A percentile compares a stretch with the other conserved stretches of the same genome.
Evolutionary conservation across 345 rosid species (phyloP).

Genomic region (Anacardium occidentale): DNA sequence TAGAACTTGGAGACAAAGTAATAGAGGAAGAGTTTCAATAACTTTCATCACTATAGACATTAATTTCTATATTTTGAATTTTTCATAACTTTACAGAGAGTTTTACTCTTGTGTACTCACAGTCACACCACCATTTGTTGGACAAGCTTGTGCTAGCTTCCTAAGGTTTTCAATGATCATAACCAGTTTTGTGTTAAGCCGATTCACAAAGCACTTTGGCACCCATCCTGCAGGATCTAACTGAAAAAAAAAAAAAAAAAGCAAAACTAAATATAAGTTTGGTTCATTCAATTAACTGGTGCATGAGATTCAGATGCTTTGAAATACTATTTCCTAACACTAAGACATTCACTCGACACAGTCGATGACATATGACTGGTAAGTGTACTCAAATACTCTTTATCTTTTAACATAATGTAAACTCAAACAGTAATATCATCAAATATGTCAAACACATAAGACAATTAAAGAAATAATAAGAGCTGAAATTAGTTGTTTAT

Average conservation of each 20-base stretch:
- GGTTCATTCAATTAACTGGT: neutral
- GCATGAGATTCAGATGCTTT: too few relatives aligned
- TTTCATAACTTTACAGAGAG: neutral
- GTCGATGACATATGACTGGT: too few relatives aligned
- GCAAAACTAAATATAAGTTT: neutral
- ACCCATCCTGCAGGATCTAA: slow-evolving; percentile 92
- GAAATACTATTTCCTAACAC: too few relatives aligned
- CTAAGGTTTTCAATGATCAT: slow-evolving; percentile 75
- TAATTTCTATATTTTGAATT: neutral
- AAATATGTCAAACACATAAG: too few relatives aligned
- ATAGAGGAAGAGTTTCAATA: neutral
- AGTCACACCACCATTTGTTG: slow-evolving; percentile 11
- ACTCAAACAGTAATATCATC: too few relatives aligned
- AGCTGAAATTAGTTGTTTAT: too few relatives aligned
- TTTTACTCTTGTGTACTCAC: neutral
- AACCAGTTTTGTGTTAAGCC: slow-evolving; percentile 69
- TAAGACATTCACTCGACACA: too few relatives aligned
- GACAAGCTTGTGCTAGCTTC: slow-evolving; percentile 54
- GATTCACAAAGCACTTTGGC: slow-evolving; percentile 72
- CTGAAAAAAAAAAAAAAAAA: slow-evolving; percentile 29
- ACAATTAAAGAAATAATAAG: too few relatives aligned
- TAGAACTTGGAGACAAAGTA: neutral
- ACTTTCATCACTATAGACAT: neutral
- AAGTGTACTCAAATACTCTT: too few relatives aligned
- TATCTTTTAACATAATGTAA: too few relatives aligned